Conservation (phyloP, 2,329 filamentous ascomycete species). For the Fusarium tupiense region DNA sequence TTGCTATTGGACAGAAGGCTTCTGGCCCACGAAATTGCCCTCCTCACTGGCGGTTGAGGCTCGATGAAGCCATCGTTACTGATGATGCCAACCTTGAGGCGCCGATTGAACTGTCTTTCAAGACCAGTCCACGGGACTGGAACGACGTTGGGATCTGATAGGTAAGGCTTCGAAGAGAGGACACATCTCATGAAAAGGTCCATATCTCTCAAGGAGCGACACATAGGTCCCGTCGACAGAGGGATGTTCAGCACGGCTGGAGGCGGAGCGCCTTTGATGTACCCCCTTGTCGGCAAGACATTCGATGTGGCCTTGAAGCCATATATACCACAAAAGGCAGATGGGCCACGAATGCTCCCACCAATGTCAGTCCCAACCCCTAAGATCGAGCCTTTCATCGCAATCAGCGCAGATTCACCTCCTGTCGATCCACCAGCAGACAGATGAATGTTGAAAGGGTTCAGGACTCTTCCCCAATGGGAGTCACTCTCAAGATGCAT, state of each 20-base stretch:
- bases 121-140: constrained; percentile 47
- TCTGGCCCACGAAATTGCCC: constrained; percentile 50
- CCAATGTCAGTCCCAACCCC: constrained; percentile 19
- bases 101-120: constrained; percentile 1
- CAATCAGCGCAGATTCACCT: constrained; percentile 55
- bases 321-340: constrained; percentile 21
- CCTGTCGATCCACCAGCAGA: constrained; percentile 71
- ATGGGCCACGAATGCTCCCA: constrained; percentile 12
- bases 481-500: constrained; percentile 65
- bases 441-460: constrained; percentile 67
- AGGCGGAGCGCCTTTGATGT: constrained; percentile 34
- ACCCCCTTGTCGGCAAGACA: constrained; percentile 14
- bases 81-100: constrained; percentile 56
- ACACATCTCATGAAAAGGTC: constrained; percentile 30
- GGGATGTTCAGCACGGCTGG: constrained; percentile 47
- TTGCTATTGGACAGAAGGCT: constrained; percentile 28
- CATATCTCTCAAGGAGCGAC: constrained; percentile 38
- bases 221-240: constrained; percentile 36
- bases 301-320: constrained; percentile 21
- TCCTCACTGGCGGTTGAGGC: constrained; percentile 52
- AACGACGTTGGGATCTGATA: constrained; percentile 43
- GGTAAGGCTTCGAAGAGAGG: constrained; percentile 27
- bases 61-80: constrained; percentile 50
- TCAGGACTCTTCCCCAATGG: constrained; percentile 67
- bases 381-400: constrained; percentile 41